phyloP scores from a whole-genome alignment of 352 stramenopile genomes.

The Pythium angustatum region DNA sequence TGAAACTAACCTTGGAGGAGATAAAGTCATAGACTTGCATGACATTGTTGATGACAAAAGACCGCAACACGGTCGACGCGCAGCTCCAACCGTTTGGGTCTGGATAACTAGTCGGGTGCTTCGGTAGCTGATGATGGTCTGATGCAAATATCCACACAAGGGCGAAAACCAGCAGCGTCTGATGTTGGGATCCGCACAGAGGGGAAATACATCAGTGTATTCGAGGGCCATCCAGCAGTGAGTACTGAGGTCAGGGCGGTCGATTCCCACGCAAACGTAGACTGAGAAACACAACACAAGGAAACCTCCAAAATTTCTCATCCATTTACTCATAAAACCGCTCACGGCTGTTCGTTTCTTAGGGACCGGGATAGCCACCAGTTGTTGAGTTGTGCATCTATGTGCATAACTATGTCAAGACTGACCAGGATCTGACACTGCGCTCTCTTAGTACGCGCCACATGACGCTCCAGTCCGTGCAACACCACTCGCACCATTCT shows the following conservation, averaged over 20 bases:
- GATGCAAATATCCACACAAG: background rate
- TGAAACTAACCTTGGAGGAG: slow-evolving; percentile 5
- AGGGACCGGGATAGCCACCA: too few species aligned
- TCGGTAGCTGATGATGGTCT: background rate
- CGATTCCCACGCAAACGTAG: background rate
- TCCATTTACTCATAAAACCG: background rate
- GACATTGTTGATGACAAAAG: slow-evolving; percentile 20
- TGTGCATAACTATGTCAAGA: too few species aligned
- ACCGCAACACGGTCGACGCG: slow-evolving; percentile 8
- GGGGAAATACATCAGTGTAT: slow-evolving; percentile 1
- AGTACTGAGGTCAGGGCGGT: background rate
- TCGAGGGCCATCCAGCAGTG: background rate
- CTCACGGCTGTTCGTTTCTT: too few species aligned
- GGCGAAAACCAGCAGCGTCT: background rate
- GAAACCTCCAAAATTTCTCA: background rate
- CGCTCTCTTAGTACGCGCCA: too few species aligned
- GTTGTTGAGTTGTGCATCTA: too few species aligned
- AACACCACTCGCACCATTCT: too few species aligned
- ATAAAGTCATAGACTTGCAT: slow-evolving; percentile 20
- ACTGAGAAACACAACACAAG: background rate
- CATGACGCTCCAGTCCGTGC: too few species aligned
- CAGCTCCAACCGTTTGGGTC: slow-evolving; percentile 5
- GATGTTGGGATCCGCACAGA: background rate
- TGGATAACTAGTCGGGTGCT: slow-evolving; percentile 3
- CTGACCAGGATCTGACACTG: too few species aligned